A percentile compares a stretch with the other conserved stretches of the same genome.
These are phyloP conservation scores for Lentinula lateritia DNA, from an alignment of 768 basidiomycete species.

Conservation along the genomic window DNA sequence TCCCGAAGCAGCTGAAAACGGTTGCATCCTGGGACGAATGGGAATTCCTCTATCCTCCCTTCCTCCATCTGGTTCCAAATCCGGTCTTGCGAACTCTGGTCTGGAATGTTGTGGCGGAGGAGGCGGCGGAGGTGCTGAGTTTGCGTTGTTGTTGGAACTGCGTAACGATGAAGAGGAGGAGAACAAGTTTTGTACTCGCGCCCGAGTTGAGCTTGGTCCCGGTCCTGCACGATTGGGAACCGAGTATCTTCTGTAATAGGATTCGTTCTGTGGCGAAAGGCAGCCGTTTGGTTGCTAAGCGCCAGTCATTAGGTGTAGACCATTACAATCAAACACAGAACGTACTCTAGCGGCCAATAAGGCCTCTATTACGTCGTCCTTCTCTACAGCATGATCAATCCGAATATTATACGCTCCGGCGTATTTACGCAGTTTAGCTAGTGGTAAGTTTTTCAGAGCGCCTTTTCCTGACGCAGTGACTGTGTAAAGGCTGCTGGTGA, in stretches of 20 bases:
- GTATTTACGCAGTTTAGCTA: conserved; percentile 65
- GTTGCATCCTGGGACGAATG: neutral
- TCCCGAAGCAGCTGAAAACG: neutral
- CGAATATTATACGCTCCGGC: conserved; percentile 64
- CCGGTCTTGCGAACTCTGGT: conserved; percentile 53
- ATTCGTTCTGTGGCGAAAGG: conserved; percentile 55
- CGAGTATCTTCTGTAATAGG: conserved; percentile 57
- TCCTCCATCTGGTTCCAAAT: conserved; percentile 43
- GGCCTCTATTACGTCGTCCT: conserved; percentile 71
- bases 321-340: neutral
- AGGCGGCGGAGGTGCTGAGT: conserved; percentile 20
- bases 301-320: neutral
- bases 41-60: conserved; percentile 9
- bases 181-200: conserved; percentile 42
- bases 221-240: conserved; percentile 39
- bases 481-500: conserved; percentile 19
- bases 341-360: conserved; percentile 51
- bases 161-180: conserved; percentile 26
- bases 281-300: conserved; percentile 56
- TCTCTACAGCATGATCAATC: conserved; percentile 61
- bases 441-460: conserved; percentile 48
- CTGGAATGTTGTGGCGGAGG: conserved; percentile 26
- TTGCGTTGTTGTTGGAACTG: conserved; percentile 10
- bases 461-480: conserved; percentile 65
- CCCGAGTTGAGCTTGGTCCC: conserved; percentile 18